Percentiles rank a stretch among this genome's conserved stretches.
Conservation (phyloP, 768 basidiomycete species). For the Agrocybe praecox region DNA sequence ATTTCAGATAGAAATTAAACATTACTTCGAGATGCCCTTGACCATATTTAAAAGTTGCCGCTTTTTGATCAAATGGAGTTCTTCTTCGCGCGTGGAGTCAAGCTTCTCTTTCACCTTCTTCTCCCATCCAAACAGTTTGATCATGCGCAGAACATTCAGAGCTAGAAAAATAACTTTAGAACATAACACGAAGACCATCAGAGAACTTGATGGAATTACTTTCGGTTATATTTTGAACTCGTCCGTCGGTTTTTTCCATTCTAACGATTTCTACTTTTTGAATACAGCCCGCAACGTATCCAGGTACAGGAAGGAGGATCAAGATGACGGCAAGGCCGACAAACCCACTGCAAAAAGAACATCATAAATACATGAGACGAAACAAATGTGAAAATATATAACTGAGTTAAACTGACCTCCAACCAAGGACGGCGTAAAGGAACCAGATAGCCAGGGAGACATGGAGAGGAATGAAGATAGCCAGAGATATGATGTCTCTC, state of each 20-base stretch:
- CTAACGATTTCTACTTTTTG: constrained; percentile 50
- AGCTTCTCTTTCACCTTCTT: constrained; percentile 56
- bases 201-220: constrained; percentile 30
- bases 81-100: constrained; percentile 61
- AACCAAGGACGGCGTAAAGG: constrained; percentile 49
- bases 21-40: constrained; percentile 54
- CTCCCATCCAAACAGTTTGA: constrained; percentile 75
- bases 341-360: too few species aligned
- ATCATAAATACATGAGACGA: too few species aligned
- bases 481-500: constrained; percentile 34
- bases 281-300: constrained; percentile 52
- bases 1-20: too few species aligned
- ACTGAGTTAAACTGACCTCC: constrained; percentile 47
- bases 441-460: constrained; percentile 42
- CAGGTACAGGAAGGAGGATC: constrained; percentile 59
- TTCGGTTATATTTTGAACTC: constrained; percentile 67
- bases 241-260: constrained; percentile 57
- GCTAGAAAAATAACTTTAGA: constrained; percentile 34
- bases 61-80: constrained; percentile 58
- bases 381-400: not conserved
- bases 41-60: constrained; percentile 55
- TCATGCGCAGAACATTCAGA: constrained; percentile 62
- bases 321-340: constrained; percentile 60
- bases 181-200: not conserved
- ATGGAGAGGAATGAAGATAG: constrained; percentile 45